Conservation (phyloP, 345 rosid genomes). For the Hirschfeldia incana region DNA sequence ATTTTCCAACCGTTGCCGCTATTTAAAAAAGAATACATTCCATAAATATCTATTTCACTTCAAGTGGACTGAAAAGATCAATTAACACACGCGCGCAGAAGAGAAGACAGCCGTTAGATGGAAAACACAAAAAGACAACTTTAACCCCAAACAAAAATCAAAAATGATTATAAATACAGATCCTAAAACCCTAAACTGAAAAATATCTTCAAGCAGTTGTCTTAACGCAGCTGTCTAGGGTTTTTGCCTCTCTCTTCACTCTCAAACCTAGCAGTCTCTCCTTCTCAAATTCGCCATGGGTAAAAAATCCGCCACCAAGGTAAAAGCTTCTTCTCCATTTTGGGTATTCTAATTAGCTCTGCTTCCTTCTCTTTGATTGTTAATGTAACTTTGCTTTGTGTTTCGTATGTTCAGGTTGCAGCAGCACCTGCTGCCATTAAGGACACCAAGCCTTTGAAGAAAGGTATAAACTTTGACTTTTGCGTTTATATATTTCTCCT, state of each 20-base stretch:
- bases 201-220: constrained; percentile 34
- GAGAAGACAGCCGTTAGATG: constrained; percentile 27
- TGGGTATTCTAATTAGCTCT: background rate
- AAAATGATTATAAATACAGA: constrained; percentile 28
- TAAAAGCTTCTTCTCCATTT: constrained; percentile 5
- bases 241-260: constrained; percentile 13
- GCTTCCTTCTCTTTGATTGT: background rate
- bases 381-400: background rate
- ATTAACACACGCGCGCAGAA: background rate
- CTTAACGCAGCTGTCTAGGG: constrained; percentile 33
- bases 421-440: constrained; percentile 40
- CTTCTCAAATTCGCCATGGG: constrained; percentile 43
- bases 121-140: background rate
- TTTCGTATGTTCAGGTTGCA: constrained; percentile 36
- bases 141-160: constrained; percentile 14
- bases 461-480: constrained; percentile 47
- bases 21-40: background rate
- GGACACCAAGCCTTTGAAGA: constrained; percentile 47
- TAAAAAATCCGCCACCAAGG: constrained; percentile 55
- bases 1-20: background rate
- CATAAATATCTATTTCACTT: background rate
- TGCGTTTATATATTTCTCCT: background rate
- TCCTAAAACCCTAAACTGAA: constrained; percentile 37
- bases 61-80: constrained; percentile 16
- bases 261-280: constrained; percentile 27